Base-by-base conservation (phyloP, 768 basidiomycete genomes). In the Boletus fagicola region DNA sequence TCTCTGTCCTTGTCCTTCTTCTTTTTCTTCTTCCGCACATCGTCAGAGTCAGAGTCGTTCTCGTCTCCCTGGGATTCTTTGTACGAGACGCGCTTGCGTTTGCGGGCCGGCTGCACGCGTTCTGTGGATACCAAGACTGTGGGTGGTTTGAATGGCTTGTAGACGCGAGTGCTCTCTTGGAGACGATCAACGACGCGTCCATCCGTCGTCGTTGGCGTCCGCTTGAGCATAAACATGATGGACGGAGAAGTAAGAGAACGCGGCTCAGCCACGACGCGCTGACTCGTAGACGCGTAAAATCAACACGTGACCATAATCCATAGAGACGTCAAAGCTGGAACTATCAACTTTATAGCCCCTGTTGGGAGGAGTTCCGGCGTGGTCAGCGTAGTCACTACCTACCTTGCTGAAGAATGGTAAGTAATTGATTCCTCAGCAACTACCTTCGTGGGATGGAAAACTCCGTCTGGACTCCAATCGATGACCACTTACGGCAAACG, bases 31-130 rank as follows among this genome's bases (percentile, higher is more conserved):
- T 75, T 76, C 28, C 70, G 67, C 30, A 70, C 72, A 36, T 68
- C 70, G 52, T 85, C 83, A 30, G 78, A 75, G 58, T 90, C 86
- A 0, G 78, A 76, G 58, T 83, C 84, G 22, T 83, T 80, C 49
- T 77, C 84, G 49, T 84, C 82, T 7, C 65, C 77, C 44, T 79
- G 83, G 59, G 83, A 78, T 5, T 83, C 90, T 64, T 89, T 91
- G 78, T 96, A 96, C 0, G 88, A 92, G 24, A 94, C 85, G 13
- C 90, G 85, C 66, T 92, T 95, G 49, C 94, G 84, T 71, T 96
- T 97, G 26, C 94, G 82, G 62, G 79, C 79, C 0, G 86, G 87
- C 62, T 88, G 86, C 7, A 76, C 73, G 36, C 83, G 83, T 45
- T 83, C 80, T 22, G 78, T 63, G 12, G 75, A 65, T 40, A 64